Conservation (phyloP, 306 rosid genomes). For the Gleditsia sinensis region DNA sequence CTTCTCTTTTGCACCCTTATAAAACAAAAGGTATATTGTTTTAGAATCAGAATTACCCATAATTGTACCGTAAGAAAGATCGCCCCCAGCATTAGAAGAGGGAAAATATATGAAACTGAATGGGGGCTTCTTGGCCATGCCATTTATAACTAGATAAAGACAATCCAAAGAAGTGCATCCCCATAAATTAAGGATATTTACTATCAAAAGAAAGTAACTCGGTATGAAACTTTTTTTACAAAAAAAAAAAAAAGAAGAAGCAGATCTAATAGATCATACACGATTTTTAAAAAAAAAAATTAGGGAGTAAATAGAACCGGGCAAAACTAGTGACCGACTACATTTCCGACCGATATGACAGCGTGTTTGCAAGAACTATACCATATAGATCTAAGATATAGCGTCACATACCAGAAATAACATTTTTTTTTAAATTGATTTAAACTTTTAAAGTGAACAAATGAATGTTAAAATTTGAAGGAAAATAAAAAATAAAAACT, state of each 20-base stretch:
- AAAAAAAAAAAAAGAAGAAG: neutral
- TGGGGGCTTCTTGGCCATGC: neutral
- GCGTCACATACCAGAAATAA: neutral
- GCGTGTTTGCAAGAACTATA: neutral
- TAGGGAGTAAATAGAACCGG: neutral
- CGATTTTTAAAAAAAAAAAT: neutral
- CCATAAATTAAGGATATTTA: neutral
- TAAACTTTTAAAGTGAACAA: neutral
- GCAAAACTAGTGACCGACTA: neutral
- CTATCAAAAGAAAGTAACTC: neutral
- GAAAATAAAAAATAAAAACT: too few relatives aligned
- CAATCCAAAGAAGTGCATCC: neutral
- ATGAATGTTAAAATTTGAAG: neutral
- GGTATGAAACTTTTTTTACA: neutral
- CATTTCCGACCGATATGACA: neutral
- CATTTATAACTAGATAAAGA: neutral
- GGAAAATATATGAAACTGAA: neutral
- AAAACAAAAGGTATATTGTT: neutral
- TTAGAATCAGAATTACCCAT: neutral
- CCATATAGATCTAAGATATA: neutral
- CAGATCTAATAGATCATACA: neutral
- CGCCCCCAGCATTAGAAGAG: neutral
- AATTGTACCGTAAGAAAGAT: too few relatives aligned
- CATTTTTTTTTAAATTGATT: neutral
- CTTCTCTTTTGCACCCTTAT: neutral